Evolutionary conservation across 2,329 filamentous ascomycete genomes (phyloP), one percentile per base, ranked within the genome.

Genomic region (Fusarium falciforme): DNA sequence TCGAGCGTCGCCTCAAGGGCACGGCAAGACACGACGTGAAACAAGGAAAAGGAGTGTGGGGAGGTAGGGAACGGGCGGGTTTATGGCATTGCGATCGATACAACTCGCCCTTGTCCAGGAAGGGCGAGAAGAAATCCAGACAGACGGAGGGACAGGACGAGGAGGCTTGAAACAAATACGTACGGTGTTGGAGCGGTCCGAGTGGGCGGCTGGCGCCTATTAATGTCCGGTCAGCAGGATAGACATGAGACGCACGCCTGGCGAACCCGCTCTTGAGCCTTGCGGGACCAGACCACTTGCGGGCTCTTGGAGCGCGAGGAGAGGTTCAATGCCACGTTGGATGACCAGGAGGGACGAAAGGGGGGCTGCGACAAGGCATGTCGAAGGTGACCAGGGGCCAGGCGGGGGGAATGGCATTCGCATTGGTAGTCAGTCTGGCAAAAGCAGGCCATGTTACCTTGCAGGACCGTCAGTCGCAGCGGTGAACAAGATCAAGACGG

Each of bases 61-160:
- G 66, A 68, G 64, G 66, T 64, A 71, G 65, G 33, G 67, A 75
- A 59, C 38, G 49, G 29, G 66, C 61, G 58, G 65, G 67, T 65
- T 74, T 79, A 79, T 79, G 74, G 70, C 77, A 79, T 78, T 70
- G 74, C 74, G 73, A 71, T 69, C 72, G 73, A 71, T 69, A 68
- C 66, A 68, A 67, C 49, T 68, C 69, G 71, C 72, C 76, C 77
- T 78, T 73, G 67, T 74, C 66, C 70, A 60, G 64, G 52, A 76
- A 77, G 76, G 71, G 71, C 72, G 67, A 71, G 66, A 42, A 70
- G 68, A 64, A 72, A 67, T 66, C 38, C 64, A 78, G 61, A 64
- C 64, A 61, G 59, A 67, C 64, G 61, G 59, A 67, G 66, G 61
- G 58, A 65, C 61, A 71, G 64, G 66, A 76, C 60, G 65, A 78